Evolutionary conservation across 345 rosid species (phyloP).

Genomic region (Syzygium jambos): DNA sequence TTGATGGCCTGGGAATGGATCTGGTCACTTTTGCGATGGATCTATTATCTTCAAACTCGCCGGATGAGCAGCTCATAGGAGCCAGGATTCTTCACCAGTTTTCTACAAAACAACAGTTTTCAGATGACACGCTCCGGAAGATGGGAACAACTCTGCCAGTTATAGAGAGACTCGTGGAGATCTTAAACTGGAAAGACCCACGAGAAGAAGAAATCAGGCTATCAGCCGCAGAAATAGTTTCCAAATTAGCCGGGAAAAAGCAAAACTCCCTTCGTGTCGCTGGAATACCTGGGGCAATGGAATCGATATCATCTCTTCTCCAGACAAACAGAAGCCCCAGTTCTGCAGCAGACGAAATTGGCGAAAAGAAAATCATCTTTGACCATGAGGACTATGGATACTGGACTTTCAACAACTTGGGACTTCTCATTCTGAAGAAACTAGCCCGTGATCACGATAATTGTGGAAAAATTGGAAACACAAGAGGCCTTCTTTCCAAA

Average conservation of each 20-base stretch:
- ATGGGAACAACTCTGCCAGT: conserved; percentile 52
- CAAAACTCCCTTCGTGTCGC: conserved; percentile 68
- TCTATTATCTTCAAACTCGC: conserved; percentile 55
- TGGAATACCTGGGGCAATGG: conserved; percentile 79
- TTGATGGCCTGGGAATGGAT: conserved; percentile 78
- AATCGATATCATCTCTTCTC: conserved; percentile 75
- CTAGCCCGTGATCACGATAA: conserved; percentile 70
- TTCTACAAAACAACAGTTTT: conserved; percentile 21
- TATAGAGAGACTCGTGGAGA: conserved; percentile 68
- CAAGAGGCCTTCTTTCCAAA: conserved; percentile 72
- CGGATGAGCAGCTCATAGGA: conserved; percentile 75
- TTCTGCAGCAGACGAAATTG: conserved; percentile 44
- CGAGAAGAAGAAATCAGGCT: conserved; percentile 66
- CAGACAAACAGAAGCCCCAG: conserved; percentile 34
- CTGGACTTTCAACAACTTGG: conserved; percentile 65
- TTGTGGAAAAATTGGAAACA: conserved; percentile 79
- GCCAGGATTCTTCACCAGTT: conserved; percentile 50
- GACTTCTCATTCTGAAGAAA: conserved; percentile 67
- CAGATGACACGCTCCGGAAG: conserved; percentile 66
- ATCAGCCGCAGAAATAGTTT: conserved; percentile 61
- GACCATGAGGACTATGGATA: conserved; percentile 37
- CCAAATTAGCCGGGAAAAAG: conserved; percentile 56
- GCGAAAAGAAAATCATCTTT: conserved; percentile 33
- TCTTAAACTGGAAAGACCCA: conserved; percentile 78
- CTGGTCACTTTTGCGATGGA: conserved; percentile 70